Base-by-base conservation (phyloP, 306 rosid species). In the Casuarina cunninghamiana region DNA sequence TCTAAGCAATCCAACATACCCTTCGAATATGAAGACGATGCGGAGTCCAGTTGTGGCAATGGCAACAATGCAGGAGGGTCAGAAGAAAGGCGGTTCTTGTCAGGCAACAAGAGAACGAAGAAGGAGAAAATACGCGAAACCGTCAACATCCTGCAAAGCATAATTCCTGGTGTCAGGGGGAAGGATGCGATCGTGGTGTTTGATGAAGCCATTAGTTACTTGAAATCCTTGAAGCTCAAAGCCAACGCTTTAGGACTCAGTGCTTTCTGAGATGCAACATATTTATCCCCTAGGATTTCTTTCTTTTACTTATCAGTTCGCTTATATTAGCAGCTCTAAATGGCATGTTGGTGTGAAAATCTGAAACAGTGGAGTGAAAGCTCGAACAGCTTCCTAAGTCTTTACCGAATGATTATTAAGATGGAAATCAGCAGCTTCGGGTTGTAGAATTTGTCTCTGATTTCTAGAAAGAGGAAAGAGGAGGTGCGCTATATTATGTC, bases 121-220 rank as follows among this genome's bases (percentile, higher is more conserved):
- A 91, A 83, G 61, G 98, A 95, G 26, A 95, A 84, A 83, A 90
- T 96, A 61, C 90, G 87, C 0, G 89, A 88, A 35, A 91, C 91
- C 35, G 87, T 96, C 1, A 83, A 88, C 78, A 75, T 93, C 80
- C 87, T 96, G 72, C 94, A 90, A 71, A 75, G 88, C 83, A 84
- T 96, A 61, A 91, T 96, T 62, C 99, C 99, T 1, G 92, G 88
- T 32, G 92, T 90, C 13, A 82, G 81, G 67, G 98, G 87, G 71
- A 91, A 88, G 87, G 94, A 86, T 32, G 86, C 96, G 4, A 71
- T 91, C 4, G 86, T 77, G 80, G 97, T 96, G 75, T 87, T 96
- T 0, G 99, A 93, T 21, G 93, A 96, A 80, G 96, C 99, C 21
- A 96, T 96, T 53, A 80, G 53, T n/a, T 90, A 90, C 88, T 86